A percentile compares a stretch with the other conserved stretches of the same genome.
These are phyloP conservation scores for Penicillium waksmanii DNA, from an alignment of 495 filamentous ascomycete genomes.

Conservation along the genomic window DNA sequence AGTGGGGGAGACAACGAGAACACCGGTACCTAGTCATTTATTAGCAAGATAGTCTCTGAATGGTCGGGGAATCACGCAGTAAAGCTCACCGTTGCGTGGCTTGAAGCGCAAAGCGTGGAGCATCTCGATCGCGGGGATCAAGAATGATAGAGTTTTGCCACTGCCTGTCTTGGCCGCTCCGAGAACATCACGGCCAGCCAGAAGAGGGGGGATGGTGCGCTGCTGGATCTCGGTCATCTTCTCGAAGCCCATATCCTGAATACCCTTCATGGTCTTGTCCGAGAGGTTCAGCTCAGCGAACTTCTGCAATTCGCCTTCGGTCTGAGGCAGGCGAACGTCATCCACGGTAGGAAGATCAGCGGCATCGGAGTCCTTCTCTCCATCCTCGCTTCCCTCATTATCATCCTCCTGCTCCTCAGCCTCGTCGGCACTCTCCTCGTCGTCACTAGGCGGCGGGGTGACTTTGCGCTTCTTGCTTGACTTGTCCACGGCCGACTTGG, in stretches of 20 bases:
- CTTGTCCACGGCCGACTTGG: constrained; percentile 30
- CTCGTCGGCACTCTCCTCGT: constrained; percentile 35
- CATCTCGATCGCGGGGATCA: constrained; percentile 96
- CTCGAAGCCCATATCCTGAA: constrained; percentile 88
- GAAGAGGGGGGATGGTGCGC: constrained; percentile 80
- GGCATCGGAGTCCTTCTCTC: constrained; percentile 31
- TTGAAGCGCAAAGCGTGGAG: constrained; percentile 88
- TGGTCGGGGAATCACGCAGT: background rate
- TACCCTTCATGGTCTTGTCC: constrained; percentile 83
- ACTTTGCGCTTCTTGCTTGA: constrained; percentile 44
- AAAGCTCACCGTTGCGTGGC: constrained; percentile 61
- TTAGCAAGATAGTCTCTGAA: constrained; percentile 7
- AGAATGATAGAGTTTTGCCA: constrained; percentile 92
- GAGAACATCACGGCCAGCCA: constrained; percentile 90
- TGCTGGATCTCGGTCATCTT: constrained; percentile 97
- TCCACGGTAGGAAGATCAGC: constrained; percentile 55
- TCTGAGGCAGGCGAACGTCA: constrained; percentile 59
- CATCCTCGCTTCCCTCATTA: constrained; percentile 28
- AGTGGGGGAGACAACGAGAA: constrained; percentile 69
- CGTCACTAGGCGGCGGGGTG: constrained; percentile 35
- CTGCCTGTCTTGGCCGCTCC: constrained; percentile 97
- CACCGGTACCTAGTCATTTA: constrained; percentile 66
- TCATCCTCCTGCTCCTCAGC: constrained; percentile 21
- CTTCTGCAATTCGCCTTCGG: constrained; percentile 54
- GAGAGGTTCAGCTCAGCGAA: constrained; percentile 88